These are phyloP conservation scores for Triticum aestivum DNA, from an alignment of 176 grass and related monocot species.

Conservation along the genomic window IWGSC_CS_RefSeq_v2.1 NC_057794.1:189079865-189080364, in stretches of 20 bases:
- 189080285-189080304: slow-evolving; percentile 11
- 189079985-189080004: slow-evolving; percentile 97
- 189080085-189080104: neutral
- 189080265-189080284: slow-evolving; percentile 17
- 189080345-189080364: slow-evolving; percentile 2
- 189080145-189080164: slow-evolving; percentile 99
- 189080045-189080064: neutral
- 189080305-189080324: neutral
- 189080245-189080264: slow-evolving; percentile 17
- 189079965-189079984: slow-evolving; percentile 96
- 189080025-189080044: slow-evolving; percentile 28
- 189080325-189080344: neutral
- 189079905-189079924: slow-evolving; percentile 44
- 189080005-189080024: slow-evolving; percentile 87
- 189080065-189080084: slow-evolving; percentile 6
- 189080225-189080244: slow-evolving; percentile 87
- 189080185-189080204: slow-evolving; percentile 91
- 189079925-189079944: slow-evolving; percentile 62
- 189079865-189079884: neutral
- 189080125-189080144: slow-evolving; percentile 99
- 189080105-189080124: slow-evolving; percentile 98
- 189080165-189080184: slow-evolving; percentile 96
- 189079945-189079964: slow-evolving; percentile 83
- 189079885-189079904: neutral
- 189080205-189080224: slow-evolving; percentile 92